These are phyloP conservation scores for Durotheca rogersii DNA, from an alignment of 495 filamentous ascomycete genomes.

Conservation along the genomic window DNA sequence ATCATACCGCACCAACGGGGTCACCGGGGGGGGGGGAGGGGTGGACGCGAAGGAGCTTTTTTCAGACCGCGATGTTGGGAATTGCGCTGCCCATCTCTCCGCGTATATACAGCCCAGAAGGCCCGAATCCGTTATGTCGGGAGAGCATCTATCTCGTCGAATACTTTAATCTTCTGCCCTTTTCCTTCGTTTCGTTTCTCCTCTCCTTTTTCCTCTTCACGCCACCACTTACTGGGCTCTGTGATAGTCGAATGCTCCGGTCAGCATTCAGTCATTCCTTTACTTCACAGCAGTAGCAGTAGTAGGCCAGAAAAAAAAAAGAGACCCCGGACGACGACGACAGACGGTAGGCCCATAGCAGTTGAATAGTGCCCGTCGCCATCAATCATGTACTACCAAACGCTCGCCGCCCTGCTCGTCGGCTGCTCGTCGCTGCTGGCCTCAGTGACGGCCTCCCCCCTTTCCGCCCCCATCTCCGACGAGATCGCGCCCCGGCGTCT, in stretches of 20 bases:
- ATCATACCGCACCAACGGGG: neutral
- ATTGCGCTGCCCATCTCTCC: no score
- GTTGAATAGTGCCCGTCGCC: neutral
- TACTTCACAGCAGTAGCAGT: neutral
- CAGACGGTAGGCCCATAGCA: no score
- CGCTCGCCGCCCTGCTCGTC: conserved; percentile 4
- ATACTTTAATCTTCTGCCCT: neutral
- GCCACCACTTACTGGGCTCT: neutral
- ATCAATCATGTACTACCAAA: conserved; percentile 14
- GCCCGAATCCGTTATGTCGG: no score
- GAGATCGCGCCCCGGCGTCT: neutral
- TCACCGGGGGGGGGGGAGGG: neutral
- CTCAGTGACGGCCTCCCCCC: conserved; percentile 1
- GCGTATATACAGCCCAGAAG: neutral
- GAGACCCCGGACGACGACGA: no score
- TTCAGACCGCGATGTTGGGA: no score
- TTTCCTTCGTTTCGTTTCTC: neutral
- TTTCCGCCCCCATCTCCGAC: neutral
- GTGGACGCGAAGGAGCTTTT: neutral
- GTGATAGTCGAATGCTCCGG: conserved; percentile 11
- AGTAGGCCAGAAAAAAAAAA: no score
- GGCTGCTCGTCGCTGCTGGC: conserved; percentile 17
- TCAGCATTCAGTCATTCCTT: conserved; percentile 5
- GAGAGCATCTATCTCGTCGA: neutral
- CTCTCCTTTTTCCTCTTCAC: neutral